Evolutionary conservation across 495 filamentous ascomycete species (phyloP), one percentile per base, ranked within the genome.

Genomic region (Penicillium desertorum): DNA sequence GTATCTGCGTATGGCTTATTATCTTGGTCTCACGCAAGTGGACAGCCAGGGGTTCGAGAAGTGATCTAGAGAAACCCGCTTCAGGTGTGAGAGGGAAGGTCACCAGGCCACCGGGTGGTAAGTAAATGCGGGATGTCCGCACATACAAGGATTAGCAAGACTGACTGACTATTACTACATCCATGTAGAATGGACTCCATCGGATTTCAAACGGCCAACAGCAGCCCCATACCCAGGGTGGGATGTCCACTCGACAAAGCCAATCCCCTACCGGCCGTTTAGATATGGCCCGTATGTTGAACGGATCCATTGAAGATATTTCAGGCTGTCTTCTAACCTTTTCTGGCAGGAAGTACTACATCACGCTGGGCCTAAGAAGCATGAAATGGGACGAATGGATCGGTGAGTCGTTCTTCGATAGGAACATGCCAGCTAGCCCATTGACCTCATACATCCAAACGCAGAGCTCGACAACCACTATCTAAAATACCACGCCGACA

Each of bases 301-400:
- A 41, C 10, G 9, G 5, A 3, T n/a, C 5, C 11, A 32, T 11
- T 14, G 6, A 7, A 23, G 27, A 34, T 41, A 27, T 5, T 16
- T 12, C 27, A 25, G 23, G 8, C 16, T 9, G 0, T 42, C 10
- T 16, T 52, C 30, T 62, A 36, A 63, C 16, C 20, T 10, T 34
- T 27, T 37, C 30, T 48, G 39, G 45, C 47, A 77, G 76, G 4
- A 82, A 83, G 34, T 87, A 88, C 62, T 84, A 90, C 65, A 80
- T 92, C 54, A 95, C 88, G 2, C 91, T 96, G 88, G 91, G 91
- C 2, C 76, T 96, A 14, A 81, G 90, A 45, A 85, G 79, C 22
- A 83, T 94, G 80, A 80, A 87, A 58, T 89, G 86, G 77, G 83
- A 87, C 62, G 88, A 91, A 37, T 96, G 91, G 91, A 94, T 95